A percentile compares a stretch with the other conserved stretches of the same genome.
Conservation (phyloP, 2,329 filamentous ascomycete genomes). For the Colletotrichum chlorophyti region DNA sequence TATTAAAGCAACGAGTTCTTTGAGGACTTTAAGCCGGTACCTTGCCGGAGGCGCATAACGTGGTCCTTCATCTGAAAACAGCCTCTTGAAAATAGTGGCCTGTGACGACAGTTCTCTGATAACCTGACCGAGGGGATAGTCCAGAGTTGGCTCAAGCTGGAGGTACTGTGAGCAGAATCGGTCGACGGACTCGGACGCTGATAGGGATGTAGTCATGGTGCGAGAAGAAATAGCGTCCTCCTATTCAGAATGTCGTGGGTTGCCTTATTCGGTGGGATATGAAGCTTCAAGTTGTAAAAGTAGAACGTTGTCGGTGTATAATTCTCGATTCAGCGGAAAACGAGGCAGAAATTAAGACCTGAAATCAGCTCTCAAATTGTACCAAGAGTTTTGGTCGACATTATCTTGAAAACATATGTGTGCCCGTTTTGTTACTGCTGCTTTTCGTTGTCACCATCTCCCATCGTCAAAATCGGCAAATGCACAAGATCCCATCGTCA, state of each 20-base stretch:
- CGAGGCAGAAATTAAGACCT: no score
- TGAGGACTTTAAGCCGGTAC: constrained; percentile 77
- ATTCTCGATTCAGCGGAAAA: constrained; percentile 49
- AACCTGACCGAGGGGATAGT: constrained; percentile 65
- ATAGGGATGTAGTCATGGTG: not conserved
- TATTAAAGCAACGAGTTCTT: constrained; percentile 72
- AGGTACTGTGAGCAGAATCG: constrained; percentile 79
- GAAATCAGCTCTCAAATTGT: no score
- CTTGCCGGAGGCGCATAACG: constrained; percentile 67
- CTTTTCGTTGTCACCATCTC: no score
- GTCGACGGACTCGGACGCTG: constrained; percentile 32
- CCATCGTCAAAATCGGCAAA: no score
- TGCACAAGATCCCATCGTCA: no score
- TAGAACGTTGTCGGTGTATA: not conserved
- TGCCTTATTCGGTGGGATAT: not conserved
- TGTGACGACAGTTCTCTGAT: constrained; percentile 71
- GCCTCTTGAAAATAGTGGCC: constrained; percentile 65
- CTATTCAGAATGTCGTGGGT: constrained; percentile 3
- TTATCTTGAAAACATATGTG: no score
- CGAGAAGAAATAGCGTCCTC: not conserved
- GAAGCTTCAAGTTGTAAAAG: not conserved
- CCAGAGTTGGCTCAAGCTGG: constrained; percentile 72
- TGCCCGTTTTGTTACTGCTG: no score
- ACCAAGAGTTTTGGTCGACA: no score
- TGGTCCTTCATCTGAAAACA: constrained; percentile 68